phyloP scores from a whole-genome alignment of 1,284 basidiomycete species.

The Rhodotorula sp. region DNA sequence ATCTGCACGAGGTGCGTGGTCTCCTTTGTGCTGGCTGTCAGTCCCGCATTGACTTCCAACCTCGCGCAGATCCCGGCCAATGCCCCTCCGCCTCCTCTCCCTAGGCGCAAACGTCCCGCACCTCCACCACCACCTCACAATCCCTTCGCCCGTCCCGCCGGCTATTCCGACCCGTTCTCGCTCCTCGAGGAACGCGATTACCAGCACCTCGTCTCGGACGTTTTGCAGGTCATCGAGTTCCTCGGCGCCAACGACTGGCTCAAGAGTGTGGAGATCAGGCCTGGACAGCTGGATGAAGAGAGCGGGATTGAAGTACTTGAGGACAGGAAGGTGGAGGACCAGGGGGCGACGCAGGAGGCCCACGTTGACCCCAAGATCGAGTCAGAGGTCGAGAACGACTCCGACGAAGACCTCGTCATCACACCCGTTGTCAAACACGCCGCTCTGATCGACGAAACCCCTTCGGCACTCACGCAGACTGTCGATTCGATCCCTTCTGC shows the following conservation, averaged over 20 bases:
- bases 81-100: slow-evolving; percentile 13
- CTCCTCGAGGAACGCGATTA: slow-evolving; percentile 86
- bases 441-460: too few species aligned
- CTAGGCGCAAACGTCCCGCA: slow-evolving; percentile 29
- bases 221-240: slow-evolving; percentile 90
- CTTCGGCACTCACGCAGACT: too few species aligned
- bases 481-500: too few species aligned
- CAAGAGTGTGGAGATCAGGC: slow-evolving; percentile 71
- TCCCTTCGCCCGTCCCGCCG: slow-evolving; percentile 56
- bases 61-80: slow-evolving; percentile 17
- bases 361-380: too few species aligned
- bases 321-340: not conserved
- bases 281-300: slow-evolving; percentile 71
- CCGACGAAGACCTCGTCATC: too few species aligned
- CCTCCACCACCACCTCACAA: slow-evolving; percentile 55
- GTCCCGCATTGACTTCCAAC: not conserved
- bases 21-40: too few species aligned
- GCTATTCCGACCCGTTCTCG: slow-evolving; percentile 29
- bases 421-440: too few species aligned
- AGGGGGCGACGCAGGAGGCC: not conserved
- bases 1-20: slow-evolving; percentile 33
- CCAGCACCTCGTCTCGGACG: slow-evolving; percentile 81
- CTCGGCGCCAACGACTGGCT: slow-evolving; percentile 90
- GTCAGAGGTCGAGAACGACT: not conserved
- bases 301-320: slow-evolving; percentile 43